Evolutionary conservation across 192 early-diverging fungal genomes (phyloP), one percentile per base, ranked within the genome.

Genomic region (Phlyctochytrium arcticum): DNA sequence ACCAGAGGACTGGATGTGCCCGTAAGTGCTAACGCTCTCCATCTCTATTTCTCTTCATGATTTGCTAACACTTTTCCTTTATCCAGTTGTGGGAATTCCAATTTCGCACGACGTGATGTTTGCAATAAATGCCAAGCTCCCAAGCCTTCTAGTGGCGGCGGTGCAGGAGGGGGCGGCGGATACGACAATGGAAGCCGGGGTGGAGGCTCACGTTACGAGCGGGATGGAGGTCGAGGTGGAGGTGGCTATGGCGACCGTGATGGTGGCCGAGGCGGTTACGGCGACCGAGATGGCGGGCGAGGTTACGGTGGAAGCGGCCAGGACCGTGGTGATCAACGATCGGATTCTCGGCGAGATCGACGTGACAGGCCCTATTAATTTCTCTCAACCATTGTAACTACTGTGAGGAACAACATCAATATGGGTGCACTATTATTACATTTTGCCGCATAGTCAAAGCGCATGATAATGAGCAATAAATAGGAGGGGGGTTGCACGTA

Each of bases 41-140:
- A 17, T 6, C 6, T 6, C 10, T 54, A 27, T 27, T 24, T 34
- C 12, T 10, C 27, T 5, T 33, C 8, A 33, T 33, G 54, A 10
- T 9, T 10, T 32, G 10, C 23, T 47, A 0, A 57, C n/a, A n/a
- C 8, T 35, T 24, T 36, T 1, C 1, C 12, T 19, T 36, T 60
- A 19, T 21, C 35, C 42, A 67, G 65, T 23, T 88, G 86, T 48
- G 60, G 77, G 7, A 80, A 81, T 56, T 81, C 80, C 58, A 88
- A 88, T 53, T 88, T 88, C 69, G 84, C 85, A 10, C 72, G 83
- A 54, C 44, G 86, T 59, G 68, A 74, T 54, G 79, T 80, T 37
- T 89, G 87, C 62, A 86, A 85, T 62, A 74, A 77, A 58, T 89
- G 87, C 51, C 77, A 85, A 23, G 73, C 79, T 19, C 79, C 79